phyloP scores from a whole-genome alignment of 257 asterid genomes.

The Scutellaria baicalensis region DNA sequence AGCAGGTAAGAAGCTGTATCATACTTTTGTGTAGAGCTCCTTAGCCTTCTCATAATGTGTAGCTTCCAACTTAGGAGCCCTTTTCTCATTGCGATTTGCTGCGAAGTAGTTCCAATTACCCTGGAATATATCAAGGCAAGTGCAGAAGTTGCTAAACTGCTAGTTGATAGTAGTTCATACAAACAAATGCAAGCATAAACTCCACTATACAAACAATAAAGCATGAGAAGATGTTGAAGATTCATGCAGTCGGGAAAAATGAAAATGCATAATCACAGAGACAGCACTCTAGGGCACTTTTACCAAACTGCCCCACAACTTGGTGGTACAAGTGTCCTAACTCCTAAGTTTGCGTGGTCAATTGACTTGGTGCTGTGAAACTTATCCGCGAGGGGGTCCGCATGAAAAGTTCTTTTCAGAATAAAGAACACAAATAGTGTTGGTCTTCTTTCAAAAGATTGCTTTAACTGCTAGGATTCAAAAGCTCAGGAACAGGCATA shows the following conservation, averaged over 20 bases:
- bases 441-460: not conserved
- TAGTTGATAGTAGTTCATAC: slow-evolving; percentile 7
- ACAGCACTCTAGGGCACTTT: not conserved
- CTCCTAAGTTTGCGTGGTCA: not conserved
- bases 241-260: not conserved
- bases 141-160: slow-evolving; percentile 11
- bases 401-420: not conserved
- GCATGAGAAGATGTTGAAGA: not conserved
- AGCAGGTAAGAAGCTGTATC: slow-evolving; percentile 15
- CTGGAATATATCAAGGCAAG: slow-evolving; percentile 33
- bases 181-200: slow-evolving; percentile 3
- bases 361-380: too few species aligned
- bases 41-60: slow-evolving; percentile 97
- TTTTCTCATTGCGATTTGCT: slow-evolving; percentile 82
- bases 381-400: not conserved
- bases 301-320: not conserved
- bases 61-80: slow-evolving; percentile 90
- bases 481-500: not conserved
- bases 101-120: slow-evolving; percentile 97
- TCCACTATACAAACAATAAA: not conserved
- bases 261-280: not conserved
- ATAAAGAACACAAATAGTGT: too few species aligned
- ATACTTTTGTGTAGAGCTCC: slow-evolving; percentile 90
- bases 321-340: not conserved
- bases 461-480: not conserved